Base-by-base conservation (phyloP, 179 eudicot genomes). In the Camellia oleifera region DNA sequence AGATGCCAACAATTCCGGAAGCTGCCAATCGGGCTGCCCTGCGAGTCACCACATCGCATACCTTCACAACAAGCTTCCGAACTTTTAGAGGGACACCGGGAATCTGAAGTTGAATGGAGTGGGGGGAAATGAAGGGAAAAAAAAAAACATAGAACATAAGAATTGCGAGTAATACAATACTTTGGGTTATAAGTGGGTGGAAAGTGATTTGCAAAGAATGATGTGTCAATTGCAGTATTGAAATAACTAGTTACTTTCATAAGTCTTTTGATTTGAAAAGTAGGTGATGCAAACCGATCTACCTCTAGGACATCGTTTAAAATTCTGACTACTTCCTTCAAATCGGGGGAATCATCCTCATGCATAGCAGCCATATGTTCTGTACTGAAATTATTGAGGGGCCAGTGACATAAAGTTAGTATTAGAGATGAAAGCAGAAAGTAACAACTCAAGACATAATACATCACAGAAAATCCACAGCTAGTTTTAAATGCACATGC, bases 11-110 rank as follows among this genome's bases (percentile, higher is more conserved):
- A 67, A 94, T 92, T 45, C 93, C 99, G 2, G 99, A 97, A 54
- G 94, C 97, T 32, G 94, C 97, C 80, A 95, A 89, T 23, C 95
- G 88, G 40, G 95, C 99, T 46, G 93, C 99, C 77, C 98, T 86
- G 13, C 82, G 84, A 12, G 92, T 87, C 18, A 94, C 91, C 14
- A 91, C 88, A 79, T 89, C 83, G 71, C 97, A 89, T 42, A 93
- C 87, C 73, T 88, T 81, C 10, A 90, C 89, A 60, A 95, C 87
- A 26, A 91, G 85, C 81, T 88, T 92, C 76, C 93, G 89, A 80
- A 86, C 92, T 82, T 91, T 89, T 20, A 92, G 81, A 5, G 98
- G 88, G 65, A 89, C 91, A 78, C 92, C 83, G 54, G 76, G 63
- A 13, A 86, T 82, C 85, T 87, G 83, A 66, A 79, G 62, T 65